A percentile compares a stretch with the other conserved stretches of the same genome.
These are phyloP conservation scores for Hypoxylon lenormandii DNA, from an alignment of 495 filamentous ascomycete genomes.

Conservation along the genomic window DNA sequence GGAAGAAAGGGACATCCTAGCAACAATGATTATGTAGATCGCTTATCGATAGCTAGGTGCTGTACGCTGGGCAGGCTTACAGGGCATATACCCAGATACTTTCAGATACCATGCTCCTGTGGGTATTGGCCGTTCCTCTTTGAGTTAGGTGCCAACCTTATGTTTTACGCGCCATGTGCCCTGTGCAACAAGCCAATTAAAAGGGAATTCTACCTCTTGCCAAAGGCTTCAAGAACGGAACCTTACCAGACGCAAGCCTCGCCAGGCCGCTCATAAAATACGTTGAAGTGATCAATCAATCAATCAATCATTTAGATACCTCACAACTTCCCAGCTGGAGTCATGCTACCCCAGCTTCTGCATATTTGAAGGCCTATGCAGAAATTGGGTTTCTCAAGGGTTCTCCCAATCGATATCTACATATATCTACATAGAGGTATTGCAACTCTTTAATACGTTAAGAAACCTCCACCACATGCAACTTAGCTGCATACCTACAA, in stretches of 20 bases:
- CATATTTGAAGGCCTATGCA: not conserved
- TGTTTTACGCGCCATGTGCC: constrained; percentile 39
- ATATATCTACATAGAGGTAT: constrained; percentile 7
- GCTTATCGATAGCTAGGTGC: constrained; percentile 26
- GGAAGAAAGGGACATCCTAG: not conserved
- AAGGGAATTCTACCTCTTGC: constrained; percentile 6
- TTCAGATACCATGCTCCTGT: constrained; percentile 3
- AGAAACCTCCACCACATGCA: not conserved
- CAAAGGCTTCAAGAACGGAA: constrained; percentile 24
- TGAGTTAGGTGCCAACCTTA: constrained; percentile 39
- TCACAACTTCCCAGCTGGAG: constrained; percentile 8
- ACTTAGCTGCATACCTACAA: not conserved
- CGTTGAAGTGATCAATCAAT: too few relatives aligned
- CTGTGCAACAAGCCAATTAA: constrained; percentile 36
- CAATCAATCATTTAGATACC: constrained; percentile 18
- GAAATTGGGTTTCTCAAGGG: too few relatives aligned
- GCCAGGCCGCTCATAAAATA: constrained; percentile 12
- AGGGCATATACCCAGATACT: too few relatives aligned
- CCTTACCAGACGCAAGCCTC: constrained; percentile 14
- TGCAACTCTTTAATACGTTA: not conserved
- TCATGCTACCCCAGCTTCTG: constrained; percentile 15
- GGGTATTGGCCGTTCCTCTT: constrained; percentile 16
- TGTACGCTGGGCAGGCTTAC: too few relatives aligned
- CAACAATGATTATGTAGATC: constrained; percentile 4
- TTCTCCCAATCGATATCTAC: too few relatives aligned